Evolutionary conservation across 179 eudicot species (phyloP), one percentile per base, ranked within the genome.

Genomic region (Heliamphora pulchella): DNA sequence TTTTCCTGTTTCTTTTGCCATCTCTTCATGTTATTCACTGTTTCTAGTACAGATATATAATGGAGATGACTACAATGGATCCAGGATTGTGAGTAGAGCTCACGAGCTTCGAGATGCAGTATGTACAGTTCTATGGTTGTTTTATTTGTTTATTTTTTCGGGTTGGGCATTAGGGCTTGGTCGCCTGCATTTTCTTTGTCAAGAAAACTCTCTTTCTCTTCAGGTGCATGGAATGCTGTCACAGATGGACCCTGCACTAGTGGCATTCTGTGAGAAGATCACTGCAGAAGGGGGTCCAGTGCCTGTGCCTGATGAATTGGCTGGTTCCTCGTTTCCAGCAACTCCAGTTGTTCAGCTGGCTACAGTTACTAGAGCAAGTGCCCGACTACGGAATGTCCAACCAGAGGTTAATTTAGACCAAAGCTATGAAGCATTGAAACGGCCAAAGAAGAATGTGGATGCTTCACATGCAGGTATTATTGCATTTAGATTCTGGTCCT

Each of bases 141-240:
- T 3, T 77, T 57, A 43, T 44, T 55, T 43, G 64, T 59, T 58
- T 53, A 70, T 46, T 15, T 65, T 46, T 58, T 9, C 9, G 31
- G 31, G 31, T 31, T 48, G 57, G 43, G 15, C 48, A 13, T 5
- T 22, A 5, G 22, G 71, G 61, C 31, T 76, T 69, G 55, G 57
- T 0, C n/a, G 47, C 68, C 68, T 63, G 14, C 14, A 41, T 11
- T 53, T 54, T 51, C 43, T 22, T 74, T 14, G 51, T 63, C 18
- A 50, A 5, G 53, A 9, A 43, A 53, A 18, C 6, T 51, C 46
- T 68, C 55, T 76, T 53, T 64, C 46, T 54, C 73, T 82, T 77
- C 83, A 94, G 99, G 98, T 96, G 86, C 92, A 94, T 84, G 99
- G 99, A 73, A 96, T 96, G 99, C 85, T 96, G 79, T 88, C 99